Base-by-base conservation (phyloP, 768 basidiomycete species). In the Phlebiopsis flavidoalba region DNA sequence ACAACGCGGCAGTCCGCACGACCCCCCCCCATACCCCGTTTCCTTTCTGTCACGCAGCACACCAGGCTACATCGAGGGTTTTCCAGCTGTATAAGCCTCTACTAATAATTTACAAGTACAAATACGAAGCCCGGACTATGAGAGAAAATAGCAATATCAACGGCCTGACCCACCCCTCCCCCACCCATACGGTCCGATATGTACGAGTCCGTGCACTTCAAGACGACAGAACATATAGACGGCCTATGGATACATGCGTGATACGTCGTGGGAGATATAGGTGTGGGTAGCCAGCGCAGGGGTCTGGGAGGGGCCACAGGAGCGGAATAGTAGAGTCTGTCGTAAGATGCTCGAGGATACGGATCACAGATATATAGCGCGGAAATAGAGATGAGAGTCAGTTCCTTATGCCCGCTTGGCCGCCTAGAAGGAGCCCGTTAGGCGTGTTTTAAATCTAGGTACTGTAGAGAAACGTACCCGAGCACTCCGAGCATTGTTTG, bases 331-430 rank as follows among this genome's bases (percentile, higher is more conserved):
- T 40, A 26, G 62, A 54, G 55, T 48, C 57, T 24, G 36, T 19
- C 40, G 53, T 53, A 53, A 56, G 35, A 59, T 56, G 53, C 37
- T 46, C 22, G 26, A 47, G 46, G 48, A 21, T 37, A 53, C 43
- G 35, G 45, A 57, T 14, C 53, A 59, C 37, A 59, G 24, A 37
- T 35, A 53, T 33, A 61, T n/a, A 33, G 46, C 35, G 15, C 8
- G n/a, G 17, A 46, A 14, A 59, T 22, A 40, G 26, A 31, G 26
- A 31, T 31, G 26, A 31, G 26, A 31, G 26, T 2, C 6, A 43
- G 22, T 33, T 37, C 33, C 36, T 64, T 52, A 64, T 54, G 63
- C 63, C 57, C 60, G 59, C 60, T 64, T 64, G 24, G 63, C 60
- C 24, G 59, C 59, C 63, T 63, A 53, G 6, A 1, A 21, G 3